Evolutionary conservation across 495 filamentous ascomycete genomes (phyloP).

Genomic region (Talaromyces borbonicus): DNA sequence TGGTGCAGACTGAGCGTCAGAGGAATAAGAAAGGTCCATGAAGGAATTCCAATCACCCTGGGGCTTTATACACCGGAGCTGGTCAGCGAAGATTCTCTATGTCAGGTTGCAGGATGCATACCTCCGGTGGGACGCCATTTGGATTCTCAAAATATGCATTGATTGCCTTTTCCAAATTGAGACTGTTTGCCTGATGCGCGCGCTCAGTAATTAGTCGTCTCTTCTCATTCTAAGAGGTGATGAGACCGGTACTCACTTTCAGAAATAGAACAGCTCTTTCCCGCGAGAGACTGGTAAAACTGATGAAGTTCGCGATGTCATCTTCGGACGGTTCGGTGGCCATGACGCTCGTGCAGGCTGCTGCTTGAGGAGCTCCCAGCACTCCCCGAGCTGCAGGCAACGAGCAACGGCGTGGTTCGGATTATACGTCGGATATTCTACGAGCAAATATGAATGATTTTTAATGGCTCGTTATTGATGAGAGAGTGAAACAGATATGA

Average conservation of each 20-base stretch:
- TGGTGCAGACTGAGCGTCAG: slow-evolving; percentile 8
- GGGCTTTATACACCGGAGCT: not conserved
- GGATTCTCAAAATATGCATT: slow-evolving; percentile 46
- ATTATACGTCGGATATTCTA: no score
- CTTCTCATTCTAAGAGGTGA: not conserved
- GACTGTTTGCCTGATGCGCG: slow-evolving; percentile 32
- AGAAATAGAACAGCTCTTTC: slow-evolving; percentile 38
- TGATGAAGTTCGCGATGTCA: slow-evolving; percentile 36
- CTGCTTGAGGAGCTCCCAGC: slow-evolving; percentile 2
- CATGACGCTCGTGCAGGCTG: slow-evolving; percentile 18
- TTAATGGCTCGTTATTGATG: not conserved
- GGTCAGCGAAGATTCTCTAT: no score
- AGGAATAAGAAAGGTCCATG: slow-evolving; percentile 1
- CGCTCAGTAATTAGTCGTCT: not conserved
- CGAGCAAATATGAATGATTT: not conserved
- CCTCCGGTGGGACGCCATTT: slow-evolving; percentile 26
- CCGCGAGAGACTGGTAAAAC: slow-evolving; percentile 35
- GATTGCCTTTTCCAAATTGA: slow-evolving; percentile 39
- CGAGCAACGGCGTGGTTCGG: not conserved
- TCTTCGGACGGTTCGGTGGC: slow-evolving; percentile 36
- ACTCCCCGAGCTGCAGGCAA: not conserved
- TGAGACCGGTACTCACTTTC: slow-evolving; percentile 21
- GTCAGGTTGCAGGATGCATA: slow-evolving; percentile 6
- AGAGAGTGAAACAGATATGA: not conserved
- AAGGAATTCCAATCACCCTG: slow-evolving; percentile 4